Conservation (phyloP, 805 yeast species). For the Metschnikowia gruessii region DNA sequence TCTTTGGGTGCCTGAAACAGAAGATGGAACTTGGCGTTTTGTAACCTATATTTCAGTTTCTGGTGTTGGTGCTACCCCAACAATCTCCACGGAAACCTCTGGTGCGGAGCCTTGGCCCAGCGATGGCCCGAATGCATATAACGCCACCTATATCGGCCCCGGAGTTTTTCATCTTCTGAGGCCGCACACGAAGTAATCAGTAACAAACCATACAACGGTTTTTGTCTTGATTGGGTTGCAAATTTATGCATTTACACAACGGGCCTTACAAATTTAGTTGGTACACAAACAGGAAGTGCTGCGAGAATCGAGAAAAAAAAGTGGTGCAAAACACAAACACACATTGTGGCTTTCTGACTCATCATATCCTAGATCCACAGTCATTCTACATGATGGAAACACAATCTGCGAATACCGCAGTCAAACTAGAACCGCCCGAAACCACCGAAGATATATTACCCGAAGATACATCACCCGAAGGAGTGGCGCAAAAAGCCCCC, state of each 20-base stretch:
- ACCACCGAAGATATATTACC: neutral
- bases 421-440: neutral
- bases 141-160: conserved; percentile 2
- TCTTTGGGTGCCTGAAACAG: neutral
- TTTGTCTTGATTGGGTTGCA: neutral
- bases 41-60: neutral
- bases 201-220: neutral
- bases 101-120: conserved; percentile 4
- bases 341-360: neutral
- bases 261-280: no score
- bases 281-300: no score
- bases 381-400: neutral
- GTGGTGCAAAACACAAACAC: neutral
- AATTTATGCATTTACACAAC: no score
- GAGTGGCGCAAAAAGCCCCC: no score
- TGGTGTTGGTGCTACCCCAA: no score
- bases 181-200: neutral
- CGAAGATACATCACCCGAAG: neutral
- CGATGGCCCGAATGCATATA: conserved; percentile 4
- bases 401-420: neutral
- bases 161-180: neutral
- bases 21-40: neutral
- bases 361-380: neutral
- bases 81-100: no score
- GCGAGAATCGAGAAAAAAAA: no score